These are phyloP conservation scores for Pilaira anomala DNA, from an alignment of 192 early-diverging fungal species.

Conservation along the genomic window DNA sequence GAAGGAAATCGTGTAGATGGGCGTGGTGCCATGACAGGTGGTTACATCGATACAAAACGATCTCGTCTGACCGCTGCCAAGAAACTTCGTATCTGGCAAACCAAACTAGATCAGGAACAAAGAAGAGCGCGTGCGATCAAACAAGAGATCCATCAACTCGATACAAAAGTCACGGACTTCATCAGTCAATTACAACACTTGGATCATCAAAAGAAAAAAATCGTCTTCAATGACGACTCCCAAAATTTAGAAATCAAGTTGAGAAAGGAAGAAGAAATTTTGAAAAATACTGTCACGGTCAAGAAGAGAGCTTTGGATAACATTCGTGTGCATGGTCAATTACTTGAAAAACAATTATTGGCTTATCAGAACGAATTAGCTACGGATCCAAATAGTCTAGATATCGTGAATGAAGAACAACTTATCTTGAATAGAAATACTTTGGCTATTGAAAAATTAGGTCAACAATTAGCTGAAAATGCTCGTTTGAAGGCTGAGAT, in stretches of 20 bases:
- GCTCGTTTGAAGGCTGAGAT: conserved; percentile 56
- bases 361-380: conserved; percentile 59
- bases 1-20: conserved; percentile 90
- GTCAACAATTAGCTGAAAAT: conserved; percentile 53
- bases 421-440: conserved; percentile 45
- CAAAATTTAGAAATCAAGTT: conserved; percentile 53
- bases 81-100: conserved; percentile 48
- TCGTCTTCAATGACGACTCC: conserved; percentile 54
- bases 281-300: conserved; percentile 44
- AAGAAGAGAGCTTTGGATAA: conserved; percentile 49
- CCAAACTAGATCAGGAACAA: conserved; percentile 43
- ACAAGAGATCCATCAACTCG: conserved; percentile 50
- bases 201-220: conserved; percentile 49
- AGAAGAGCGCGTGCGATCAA: conserved; percentile 44
- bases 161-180: conserved; percentile 60
- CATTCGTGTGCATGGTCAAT: conserved; percentile 44
- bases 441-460: conserved; percentile 50
- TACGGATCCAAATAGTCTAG: conserved; percentile 48
- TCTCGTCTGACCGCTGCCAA: conserved; percentile 76
- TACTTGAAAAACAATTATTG: conserved; percentile 55
- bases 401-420: conserved; percentile 56
- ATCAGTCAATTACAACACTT: conserved; percentile 57
- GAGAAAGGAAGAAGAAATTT: conserved; percentile 59
- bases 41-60: conserved; percentile 70
- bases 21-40: conserved; percentile 91